Evolutionary conservation across 139 green algal species (phyloP).

Genomic region (Cymbomonas tetramitiformis): DNA sequence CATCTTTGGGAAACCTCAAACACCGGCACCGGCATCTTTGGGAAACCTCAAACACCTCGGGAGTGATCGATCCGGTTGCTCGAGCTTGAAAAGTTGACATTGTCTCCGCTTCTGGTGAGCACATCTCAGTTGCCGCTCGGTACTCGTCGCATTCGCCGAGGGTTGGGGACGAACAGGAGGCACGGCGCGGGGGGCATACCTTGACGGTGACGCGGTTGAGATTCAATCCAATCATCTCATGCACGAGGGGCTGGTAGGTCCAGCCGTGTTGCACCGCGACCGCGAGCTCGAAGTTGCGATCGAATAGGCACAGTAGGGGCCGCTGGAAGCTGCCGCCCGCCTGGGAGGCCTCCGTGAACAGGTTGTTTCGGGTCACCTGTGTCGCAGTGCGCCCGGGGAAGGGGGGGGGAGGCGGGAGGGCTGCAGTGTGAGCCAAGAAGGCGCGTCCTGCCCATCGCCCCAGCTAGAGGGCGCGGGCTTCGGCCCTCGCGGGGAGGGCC

Average conservation of each 20-base stretch:
- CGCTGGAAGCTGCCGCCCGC: slow-evolving; percentile 29
- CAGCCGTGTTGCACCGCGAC: slow-evolving; percentile 75
- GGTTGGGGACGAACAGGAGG: too few species aligned
- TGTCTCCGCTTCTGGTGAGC: too few species aligned
- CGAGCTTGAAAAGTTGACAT: too few species aligned
- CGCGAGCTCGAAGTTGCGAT: slow-evolving; percentile 91
- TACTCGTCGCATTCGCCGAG: neutral
- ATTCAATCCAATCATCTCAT: slow-evolving; percentile 79
- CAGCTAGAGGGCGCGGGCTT: too few species aligned
- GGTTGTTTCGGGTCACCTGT: slow-evolving; percentile 36
- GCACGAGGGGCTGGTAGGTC: slow-evolving; percentile 93
- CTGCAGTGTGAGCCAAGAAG: slow-evolving; percentile 1
- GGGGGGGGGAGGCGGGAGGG: neutral
- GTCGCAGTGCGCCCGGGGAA: neutral
- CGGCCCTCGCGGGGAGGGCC: too few species aligned
- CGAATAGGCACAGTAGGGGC: slow-evolving; percentile 87
- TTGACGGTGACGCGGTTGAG: slow-evolving; percentile 61
- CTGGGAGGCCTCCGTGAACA: slow-evolving; percentile 48
- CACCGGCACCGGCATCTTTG: too few species aligned
- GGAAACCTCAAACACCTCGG: too few species aligned
- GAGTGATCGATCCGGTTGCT: too few species aligned
- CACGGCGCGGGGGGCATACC: too few species aligned
- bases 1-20: too few species aligned
- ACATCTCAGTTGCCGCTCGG: neutral
- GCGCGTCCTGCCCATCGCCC: neutral